These are phyloP conservation scores for Hericium alpestre DNA, from an alignment of 768 basidiomycete genomes.

Conservation along the genomic window DNA sequence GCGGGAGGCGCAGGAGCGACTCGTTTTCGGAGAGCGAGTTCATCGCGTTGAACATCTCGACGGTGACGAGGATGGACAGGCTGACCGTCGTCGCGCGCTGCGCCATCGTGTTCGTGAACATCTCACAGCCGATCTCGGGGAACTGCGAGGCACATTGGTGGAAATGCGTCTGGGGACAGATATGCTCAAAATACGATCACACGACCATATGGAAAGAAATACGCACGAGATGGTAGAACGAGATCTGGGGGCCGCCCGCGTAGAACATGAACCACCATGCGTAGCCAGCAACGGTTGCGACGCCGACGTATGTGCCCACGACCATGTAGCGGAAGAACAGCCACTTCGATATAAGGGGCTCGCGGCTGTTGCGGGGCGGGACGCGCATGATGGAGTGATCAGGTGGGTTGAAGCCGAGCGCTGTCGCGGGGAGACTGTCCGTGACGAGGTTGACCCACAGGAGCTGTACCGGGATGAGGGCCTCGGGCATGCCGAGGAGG, in stretches of 20 bases:
- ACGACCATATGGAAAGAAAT: background rate
- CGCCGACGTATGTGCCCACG: slow-evolving; percentile 87
- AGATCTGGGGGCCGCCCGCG: slow-evolving; percentile 80
- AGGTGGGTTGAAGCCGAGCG: slow-evolving; percentile 94
- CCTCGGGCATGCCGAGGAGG: slow-evolving; percentile 98
- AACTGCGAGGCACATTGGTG: slow-evolving; percentile 79
- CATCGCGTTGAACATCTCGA: slow-evolving; percentile 98
- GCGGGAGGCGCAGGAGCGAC: slow-evolving; percentile 73
- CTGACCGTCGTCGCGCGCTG: slow-evolving; percentile 91
- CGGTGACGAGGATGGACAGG: slow-evolving; percentile 87
- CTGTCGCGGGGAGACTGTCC: slow-evolving; percentile 92
- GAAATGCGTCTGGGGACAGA: slow-evolving; percentile 70
- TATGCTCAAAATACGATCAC: background rate
- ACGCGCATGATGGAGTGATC: slow-evolving; percentile 96
- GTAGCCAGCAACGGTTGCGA: slow-evolving; percentile 93
- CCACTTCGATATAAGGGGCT: slow-evolving; percentile 88
- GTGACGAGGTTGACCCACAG: slow-evolving; percentile 99
- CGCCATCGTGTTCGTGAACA: slow-evolving; percentile 86
- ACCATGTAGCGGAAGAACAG: slow-evolving; percentile 93
- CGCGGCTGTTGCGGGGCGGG: slow-evolving; percentile 81
- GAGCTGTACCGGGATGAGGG: slow-evolving; percentile 92
- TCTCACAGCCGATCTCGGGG: slow-evolving; percentile 87
- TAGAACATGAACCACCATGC: slow-evolving; percentile 99
- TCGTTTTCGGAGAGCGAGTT: slow-evolving; percentile 98
- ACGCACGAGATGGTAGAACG: slow-evolving; percentile 85